Percentiles rank a stretch among this genome's conserved stretches.
Conservation (phyloP, 1,284 basidiomycete genomes). For the Coniferiporia sulphurascens region DNA sequence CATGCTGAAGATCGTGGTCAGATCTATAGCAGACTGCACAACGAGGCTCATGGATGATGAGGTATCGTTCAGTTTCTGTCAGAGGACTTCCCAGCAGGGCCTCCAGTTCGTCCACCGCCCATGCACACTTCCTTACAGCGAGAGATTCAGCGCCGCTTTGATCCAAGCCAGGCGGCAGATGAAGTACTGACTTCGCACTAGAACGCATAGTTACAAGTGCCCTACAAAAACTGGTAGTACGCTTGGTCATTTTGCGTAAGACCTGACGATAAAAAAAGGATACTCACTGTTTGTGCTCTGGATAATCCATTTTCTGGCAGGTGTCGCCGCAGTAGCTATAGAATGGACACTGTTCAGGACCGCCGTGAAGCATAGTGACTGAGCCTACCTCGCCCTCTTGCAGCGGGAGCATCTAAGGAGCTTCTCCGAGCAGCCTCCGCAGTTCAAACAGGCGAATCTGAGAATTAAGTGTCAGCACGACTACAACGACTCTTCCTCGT, state of each 20-base stretch:
- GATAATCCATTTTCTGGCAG: slow-evolving; percentile 1
- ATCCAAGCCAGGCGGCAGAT: background rate
- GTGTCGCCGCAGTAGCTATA: slow-evolving; percentile 1
- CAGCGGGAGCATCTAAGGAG: background rate
- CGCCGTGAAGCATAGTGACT: background rate
- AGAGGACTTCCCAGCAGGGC: background rate
- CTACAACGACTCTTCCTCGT: too few species aligned
- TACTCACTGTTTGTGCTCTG: slow-evolving; percentile 3
- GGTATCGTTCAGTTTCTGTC: background rate
- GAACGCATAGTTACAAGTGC: background rate
- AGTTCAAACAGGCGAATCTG: slow-evolving; percentile 3
- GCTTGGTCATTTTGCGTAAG: background rate
- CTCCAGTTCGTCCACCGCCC: background rate
- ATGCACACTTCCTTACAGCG: background rate
- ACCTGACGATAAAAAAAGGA: background rate
- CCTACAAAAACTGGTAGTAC: background rate
- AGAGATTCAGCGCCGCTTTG: background rate
- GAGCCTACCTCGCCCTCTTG: slow-evolving; percentile 1
- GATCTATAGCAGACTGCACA: slow-evolving; percentile 4
- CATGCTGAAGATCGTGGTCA: background rate
- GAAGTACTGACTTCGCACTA: background rate
- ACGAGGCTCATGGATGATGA: background rate
- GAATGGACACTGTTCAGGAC: too few species aligned
- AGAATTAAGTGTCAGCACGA: background rate
- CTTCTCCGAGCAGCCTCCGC: background rate